Percentiles rank a stretch among this genome's conserved stretches.
Conservation (phyloP, 2,329 filamentous ascomycete genomes). For the Coniochaeta ligniaria region DNA sequence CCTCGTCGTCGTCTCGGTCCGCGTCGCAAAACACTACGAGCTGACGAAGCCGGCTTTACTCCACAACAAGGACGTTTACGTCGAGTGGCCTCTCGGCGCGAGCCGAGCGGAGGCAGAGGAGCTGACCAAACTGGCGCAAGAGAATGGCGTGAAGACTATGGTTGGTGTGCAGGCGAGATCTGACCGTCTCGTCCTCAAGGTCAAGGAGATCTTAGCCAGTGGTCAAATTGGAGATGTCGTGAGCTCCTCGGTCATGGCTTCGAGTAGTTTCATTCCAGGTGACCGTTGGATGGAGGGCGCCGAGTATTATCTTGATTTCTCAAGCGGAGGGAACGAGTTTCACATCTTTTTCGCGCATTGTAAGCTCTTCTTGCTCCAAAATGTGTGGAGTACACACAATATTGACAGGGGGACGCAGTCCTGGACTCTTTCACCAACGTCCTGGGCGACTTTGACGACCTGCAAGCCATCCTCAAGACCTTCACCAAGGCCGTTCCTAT, state of each 20-base stretch:
- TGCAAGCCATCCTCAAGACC: conserved; percentile 18
- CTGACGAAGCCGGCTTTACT: conserved; percentile 32
- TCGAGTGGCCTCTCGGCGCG: conserved; percentile 41
- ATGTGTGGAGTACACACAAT: background rate
- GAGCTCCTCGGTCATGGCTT: conserved; percentile 19
- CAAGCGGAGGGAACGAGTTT: conserved; percentile 14
- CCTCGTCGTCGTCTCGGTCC: conserved; percentile 35
- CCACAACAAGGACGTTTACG: conserved; percentile 38
- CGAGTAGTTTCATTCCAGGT: conserved; percentile 1
- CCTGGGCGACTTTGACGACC: conserved; percentile 20
- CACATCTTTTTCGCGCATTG: conserved; percentile 21
- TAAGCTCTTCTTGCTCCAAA: conserved; percentile 8
- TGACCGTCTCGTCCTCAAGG: conserved; percentile 27
- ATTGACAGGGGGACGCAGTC: conserved; percentile 12
- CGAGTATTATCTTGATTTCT: conserved; percentile 15
- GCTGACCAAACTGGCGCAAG: conserved; percentile 29
- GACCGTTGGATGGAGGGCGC: conserved; percentile 12
- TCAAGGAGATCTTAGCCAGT: conserved; percentile 31
- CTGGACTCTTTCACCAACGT: conserved; percentile 24
- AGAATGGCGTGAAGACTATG: conserved; percentile 31
- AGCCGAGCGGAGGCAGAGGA: conserved; percentile 32
- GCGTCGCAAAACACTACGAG: conserved; percentile 32
- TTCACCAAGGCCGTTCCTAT: conserved; percentile 14
- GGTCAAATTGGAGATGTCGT: conserved; percentile 35
- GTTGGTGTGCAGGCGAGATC: conserved; percentile 39